Conservation (phyloP, 148 eudicot species). For the Oxyria digyna region DNA sequence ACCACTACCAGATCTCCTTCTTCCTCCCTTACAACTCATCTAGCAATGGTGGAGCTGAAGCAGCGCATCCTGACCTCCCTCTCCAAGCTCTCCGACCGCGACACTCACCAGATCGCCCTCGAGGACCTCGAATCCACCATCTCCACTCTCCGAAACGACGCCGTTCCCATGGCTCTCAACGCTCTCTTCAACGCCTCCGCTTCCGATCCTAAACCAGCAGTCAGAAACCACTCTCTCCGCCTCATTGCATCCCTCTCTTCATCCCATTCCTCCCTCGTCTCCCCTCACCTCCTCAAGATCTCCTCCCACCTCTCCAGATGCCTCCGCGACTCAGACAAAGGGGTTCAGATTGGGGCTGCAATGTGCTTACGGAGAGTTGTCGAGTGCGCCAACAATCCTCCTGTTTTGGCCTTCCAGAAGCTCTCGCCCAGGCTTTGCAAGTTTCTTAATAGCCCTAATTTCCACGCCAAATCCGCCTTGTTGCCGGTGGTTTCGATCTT, state of each 20-base stretch:
- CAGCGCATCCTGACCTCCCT: constrained; percentile 66
- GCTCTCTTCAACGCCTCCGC: constrained; percentile 63
- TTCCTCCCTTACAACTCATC: constrained; percentile 53
- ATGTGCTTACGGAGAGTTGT: constrained; percentile 80
- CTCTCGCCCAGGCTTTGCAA: constrained; percentile 81
- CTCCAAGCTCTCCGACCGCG: constrained; percentile 84
- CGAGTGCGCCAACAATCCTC: constrained; percentile 54
- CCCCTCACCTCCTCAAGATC: constrained; percentile 67
- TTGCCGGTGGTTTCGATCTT: constrained; percentile 70
- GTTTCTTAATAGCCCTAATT: constrained; percentile 67
- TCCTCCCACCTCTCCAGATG: constrained; percentile 59
- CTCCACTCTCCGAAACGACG: constrained; percentile 46
- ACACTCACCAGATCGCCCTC: constrained; percentile 86
- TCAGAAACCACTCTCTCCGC: constrained; percentile 66
- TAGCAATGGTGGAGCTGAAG: constrained; percentile 87
- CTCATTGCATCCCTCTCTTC: constrained; percentile 41
- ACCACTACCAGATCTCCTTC: constrained; percentile 17
- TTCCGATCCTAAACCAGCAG: constrained; percentile 65
- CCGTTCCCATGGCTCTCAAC: constrained; percentile 62
- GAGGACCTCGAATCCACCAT: constrained; percentile 69
- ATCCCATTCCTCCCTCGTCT: constrained; percentile 38
- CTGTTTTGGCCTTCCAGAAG: constrained; percentile 55
- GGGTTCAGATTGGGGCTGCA: constrained; percentile 73
- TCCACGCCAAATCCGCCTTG: constrained; percentile 70
- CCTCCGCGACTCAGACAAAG: constrained; percentile 64